Evolutionary conservation across 2,329 filamentous ascomycete genomes (phyloP), one percentile per base, ranked within the genome.

Genomic region (Neurospora sp.): DNA sequence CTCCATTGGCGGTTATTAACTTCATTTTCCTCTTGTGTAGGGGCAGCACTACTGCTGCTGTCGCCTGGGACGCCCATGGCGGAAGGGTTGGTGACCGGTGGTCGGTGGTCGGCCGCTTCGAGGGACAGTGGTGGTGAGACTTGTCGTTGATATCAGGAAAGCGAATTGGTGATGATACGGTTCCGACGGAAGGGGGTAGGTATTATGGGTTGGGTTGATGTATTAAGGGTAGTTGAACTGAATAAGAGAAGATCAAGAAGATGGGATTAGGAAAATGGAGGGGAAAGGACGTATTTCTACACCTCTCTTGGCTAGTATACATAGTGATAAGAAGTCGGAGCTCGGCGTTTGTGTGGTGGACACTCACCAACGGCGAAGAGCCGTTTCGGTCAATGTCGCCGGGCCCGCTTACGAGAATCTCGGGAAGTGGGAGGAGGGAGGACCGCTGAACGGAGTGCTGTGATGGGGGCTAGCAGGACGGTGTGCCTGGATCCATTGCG

Each of bases 1-100:
- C 77, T 73, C 85, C 85, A 87, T 58, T 58, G 62, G 69, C 43
- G 58, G 39, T 68, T 68, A 8, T 58, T 43, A 15, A 23, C 67
- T 36, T 28, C 13, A 3, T 62, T 33, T 62, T 62, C 52, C 28
- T 62, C 52, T 62, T 15, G 23, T 15, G 15, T 15, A n/a, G 52
- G 9, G 52, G 52, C 15, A 33, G 7, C 52, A 62, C 52, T 62
- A 15, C 46, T 58, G 43, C 10, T 23, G 46, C 19, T 17, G 46
- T 58, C 23, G 46, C 46, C 46, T 58, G 28, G 11, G 6, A 17
- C 52, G 52, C 52, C 52, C 52, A 62, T 62, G 52, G 52, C 52
- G 52, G 52, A 62, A 36, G 52, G 23, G 13, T 62, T 62, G 52
- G 52, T 36, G 52, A 62, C 52, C 52, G 52, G 28, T 17, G 15